phyloP scores from a whole-genome alignment of 495 filamentous ascomycete species.

The Penicillium pancosmium region DNA sequence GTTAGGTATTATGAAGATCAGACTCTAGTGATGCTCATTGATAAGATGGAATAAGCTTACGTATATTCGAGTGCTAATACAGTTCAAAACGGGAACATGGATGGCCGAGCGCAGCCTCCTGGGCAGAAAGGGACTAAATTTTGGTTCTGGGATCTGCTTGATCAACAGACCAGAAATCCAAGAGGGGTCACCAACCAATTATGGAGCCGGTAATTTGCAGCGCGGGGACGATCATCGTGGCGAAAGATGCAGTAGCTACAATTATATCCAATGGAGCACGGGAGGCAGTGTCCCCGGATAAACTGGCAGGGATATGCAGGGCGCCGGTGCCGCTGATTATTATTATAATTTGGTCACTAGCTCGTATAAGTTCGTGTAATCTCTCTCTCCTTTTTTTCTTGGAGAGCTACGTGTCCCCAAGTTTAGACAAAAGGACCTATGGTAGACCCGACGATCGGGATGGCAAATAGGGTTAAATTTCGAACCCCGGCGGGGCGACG shows the following conservation, averaged over 20 bases:
- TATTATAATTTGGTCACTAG: neutral
- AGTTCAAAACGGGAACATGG: neutral
- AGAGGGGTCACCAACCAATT: neutral
- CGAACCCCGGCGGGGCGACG: neutral
- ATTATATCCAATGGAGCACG: neutral
- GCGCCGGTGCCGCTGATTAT: constrained; percentile 3
- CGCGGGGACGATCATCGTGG: constrained; percentile 1
- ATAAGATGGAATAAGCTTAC: neutral
- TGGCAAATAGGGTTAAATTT: constrained; percentile 7
- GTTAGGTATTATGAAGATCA: neutral
- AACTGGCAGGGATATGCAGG: neutral
- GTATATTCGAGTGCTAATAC: neutral
- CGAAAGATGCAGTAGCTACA: neutral
- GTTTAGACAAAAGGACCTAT: neutral
- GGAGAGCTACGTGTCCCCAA: neutral
- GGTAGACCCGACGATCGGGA: constrained; percentile 1
- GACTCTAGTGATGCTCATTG: neutral
- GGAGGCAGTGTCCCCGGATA: neutral
- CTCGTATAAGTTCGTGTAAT: neutral
- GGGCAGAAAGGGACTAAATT: neutral
- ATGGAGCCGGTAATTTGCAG: neutral
- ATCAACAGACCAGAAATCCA: neutral
- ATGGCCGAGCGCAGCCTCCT: neutral
- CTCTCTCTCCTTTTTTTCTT: neutral
- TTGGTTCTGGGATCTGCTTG: neutral